Conservation (phyloP, 306 rosid species). For the Rosa lucieae region DNA sequence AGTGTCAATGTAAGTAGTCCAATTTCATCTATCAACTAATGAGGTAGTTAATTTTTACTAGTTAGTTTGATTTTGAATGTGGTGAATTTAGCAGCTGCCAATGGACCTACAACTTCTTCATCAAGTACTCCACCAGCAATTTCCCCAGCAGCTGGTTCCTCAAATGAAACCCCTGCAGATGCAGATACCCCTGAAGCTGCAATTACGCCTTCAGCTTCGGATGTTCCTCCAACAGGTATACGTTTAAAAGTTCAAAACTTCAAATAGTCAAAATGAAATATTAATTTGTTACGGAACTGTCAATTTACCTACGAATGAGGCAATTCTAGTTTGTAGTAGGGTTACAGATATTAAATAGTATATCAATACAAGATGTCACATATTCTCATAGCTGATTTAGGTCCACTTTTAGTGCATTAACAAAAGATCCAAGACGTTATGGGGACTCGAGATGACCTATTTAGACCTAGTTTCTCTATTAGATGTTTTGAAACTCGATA, state of each 20-base stretch:
- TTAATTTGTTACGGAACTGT: background rate
- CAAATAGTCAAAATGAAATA: background rate
- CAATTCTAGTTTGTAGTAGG: background rate
- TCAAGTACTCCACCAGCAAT: slow-evolving; percentile 34
- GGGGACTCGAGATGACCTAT: no score
- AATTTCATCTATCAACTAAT: background rate
- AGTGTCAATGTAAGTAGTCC: slow-evolving; percentile 48
- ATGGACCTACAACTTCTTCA: slow-evolving; percentile 38
- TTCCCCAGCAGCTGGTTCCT: slow-evolving; percentile 44
- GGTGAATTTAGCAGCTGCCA: slow-evolving; percentile 36
- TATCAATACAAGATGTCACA: background rate
- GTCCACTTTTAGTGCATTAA: no score
- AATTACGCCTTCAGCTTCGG: slow-evolving; percentile 47
- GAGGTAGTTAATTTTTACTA: background rate
- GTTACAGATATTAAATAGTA: background rate
- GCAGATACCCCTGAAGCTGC: slow-evolving; percentile 38
- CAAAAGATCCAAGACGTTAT: no score
- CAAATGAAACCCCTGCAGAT: slow-evolving; percentile 31
- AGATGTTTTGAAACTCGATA: no score
- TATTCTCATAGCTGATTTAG: no score
- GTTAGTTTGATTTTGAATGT: background rate
- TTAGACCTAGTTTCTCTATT: no score
- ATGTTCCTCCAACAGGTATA: slow-evolving; percentile 42
- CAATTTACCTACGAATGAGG: background rate
- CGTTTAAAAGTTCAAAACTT: background rate